These are phyloP conservation scores for Thielaviopsis musarum DNA, from an alignment of 2,329 filamentous ascomycete genomes.

Conservation along the genomic window DNA sequence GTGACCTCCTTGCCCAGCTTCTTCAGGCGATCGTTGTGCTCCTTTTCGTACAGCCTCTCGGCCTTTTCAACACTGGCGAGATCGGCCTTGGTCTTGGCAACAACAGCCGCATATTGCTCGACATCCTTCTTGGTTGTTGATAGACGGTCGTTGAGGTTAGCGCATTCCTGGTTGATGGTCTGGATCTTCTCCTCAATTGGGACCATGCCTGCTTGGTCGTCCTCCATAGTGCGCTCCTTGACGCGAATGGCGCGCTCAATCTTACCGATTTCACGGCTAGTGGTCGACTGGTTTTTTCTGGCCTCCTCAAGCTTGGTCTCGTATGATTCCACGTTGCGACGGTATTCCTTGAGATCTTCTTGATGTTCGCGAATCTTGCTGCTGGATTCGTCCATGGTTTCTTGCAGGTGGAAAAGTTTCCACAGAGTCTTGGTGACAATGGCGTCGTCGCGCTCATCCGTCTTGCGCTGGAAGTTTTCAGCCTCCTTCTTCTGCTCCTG, in stretches of 20 bases:
- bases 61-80: slow-evolving; percentile 77
- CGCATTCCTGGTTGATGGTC: slow-evolving; percentile 55
- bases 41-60: slow-evolving; percentile 70
- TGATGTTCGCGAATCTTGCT: slow-evolving; percentile 84
- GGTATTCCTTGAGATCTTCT: slow-evolving; percentile 83
- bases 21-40: slow-evolving; percentile 71
- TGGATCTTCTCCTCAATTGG: slow-evolving; percentile 86
- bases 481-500: slow-evolving; percentile 93
- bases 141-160: slow-evolving; percentile 50
- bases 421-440: slow-evolving; percentile 88
- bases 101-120: slow-evolving; percentile 49
- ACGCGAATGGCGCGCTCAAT: slow-evolving; percentile 72
- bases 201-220: slow-evolving; percentile 68
- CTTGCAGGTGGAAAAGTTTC: slow-evolving; percentile 94
- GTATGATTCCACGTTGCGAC: slow-evolving; percentile 72
- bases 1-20: slow-evolving; percentile 76
- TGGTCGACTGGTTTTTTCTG: slow-evolving; percentile 64
- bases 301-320: slow-evolving; percentile 67
- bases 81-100: slow-evolving; percentile 64
- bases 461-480: slow-evolving; percentile 82
- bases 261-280: slow-evolving; percentile 58
- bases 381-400: slow-evolving; percentile 80
- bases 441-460: slow-evolving; percentile 75
- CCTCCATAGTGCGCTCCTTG: slow-evolving; percentile 76
- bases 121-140: slow-evolving; percentile 59